Conservation (phyloP, 805 yeast species). For the Metschnikowia matae region DNA sequence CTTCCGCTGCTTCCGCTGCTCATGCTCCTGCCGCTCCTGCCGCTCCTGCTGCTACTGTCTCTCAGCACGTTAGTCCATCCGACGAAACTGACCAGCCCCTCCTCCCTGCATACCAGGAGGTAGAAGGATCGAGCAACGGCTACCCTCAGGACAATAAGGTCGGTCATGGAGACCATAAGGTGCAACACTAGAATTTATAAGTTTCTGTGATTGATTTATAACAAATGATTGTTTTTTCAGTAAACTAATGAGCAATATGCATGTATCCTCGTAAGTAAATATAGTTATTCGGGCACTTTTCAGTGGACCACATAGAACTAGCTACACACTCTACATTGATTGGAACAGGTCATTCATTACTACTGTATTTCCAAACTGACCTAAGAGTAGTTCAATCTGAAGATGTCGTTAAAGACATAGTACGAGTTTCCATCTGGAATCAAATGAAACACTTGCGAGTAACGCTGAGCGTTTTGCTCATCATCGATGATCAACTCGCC, state of each 20-base stretch:
- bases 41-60: neutral
- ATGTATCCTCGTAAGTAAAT: too few relatives aligned
- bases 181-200: neutral
- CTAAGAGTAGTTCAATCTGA: conserved; percentile 86
- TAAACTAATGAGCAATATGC: too few relatives aligned
- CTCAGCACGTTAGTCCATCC: neutral
- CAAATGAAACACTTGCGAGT: conserved; percentile 96
- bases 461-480: conserved; percentile 92
- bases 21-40: neutral
- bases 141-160: neutral
- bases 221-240: neutral
- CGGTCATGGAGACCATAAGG: neutral
- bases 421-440: conserved; percentile 89
- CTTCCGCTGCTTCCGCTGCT: neutral
- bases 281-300: neutral
- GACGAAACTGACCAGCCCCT: neutral
- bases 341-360: neutral
- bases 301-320: neutral
- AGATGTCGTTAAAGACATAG: conserved; percentile 93
- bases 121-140: neutral
- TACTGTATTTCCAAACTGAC: neutral
- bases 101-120: conserved; percentile 2
- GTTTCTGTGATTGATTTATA: neutral
- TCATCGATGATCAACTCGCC: conserved; percentile 93
- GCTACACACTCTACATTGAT: neutral